These are phyloP conservation scores for Mycena haematopus DNA, from an alignment of 768 basidiomycete species.

Conservation along the genomic window DNA sequence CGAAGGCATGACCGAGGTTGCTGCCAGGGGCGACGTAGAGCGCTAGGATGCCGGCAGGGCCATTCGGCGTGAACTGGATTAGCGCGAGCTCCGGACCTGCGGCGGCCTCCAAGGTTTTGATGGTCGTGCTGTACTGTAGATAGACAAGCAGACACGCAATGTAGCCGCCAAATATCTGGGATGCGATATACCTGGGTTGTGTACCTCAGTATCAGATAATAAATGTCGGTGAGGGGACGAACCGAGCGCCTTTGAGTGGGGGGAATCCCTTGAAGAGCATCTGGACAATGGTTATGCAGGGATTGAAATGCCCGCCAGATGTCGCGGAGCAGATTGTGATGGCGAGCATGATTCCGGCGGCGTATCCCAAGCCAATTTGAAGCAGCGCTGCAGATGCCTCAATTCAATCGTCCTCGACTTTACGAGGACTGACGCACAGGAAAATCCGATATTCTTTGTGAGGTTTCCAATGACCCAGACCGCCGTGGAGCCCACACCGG, in stretches of 20 bases:
- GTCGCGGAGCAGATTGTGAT: constrained; percentile 56
- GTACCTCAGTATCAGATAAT: background rate
- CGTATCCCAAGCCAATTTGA: constrained; percentile 65
- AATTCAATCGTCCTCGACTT: constrained; percentile 4
- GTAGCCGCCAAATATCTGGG: constrained; percentile 71
- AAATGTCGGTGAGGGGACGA: constrained; percentile 18
- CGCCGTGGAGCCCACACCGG: constrained; percentile 63
- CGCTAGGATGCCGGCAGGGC: constrained; percentile 60
- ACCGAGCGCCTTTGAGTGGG: constrained; percentile 56
- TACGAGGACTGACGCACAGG: constrained; percentile 48
- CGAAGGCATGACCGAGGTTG: constrained; percentile 51
- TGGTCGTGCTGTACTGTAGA: constrained; percentile 59
- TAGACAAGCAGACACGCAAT: constrained; percentile 67
- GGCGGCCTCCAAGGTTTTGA: constrained; percentile 44
- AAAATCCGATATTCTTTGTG: constrained; percentile 46
- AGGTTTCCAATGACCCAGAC: constrained; percentile 56
- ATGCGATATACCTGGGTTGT: constrained; percentile 60
- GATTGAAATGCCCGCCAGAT: constrained; percentile 72
- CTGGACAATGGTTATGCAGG: constrained; percentile 61
- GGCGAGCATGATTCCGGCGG: constrained; percentile 65
- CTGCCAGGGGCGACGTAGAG: constrained; percentile 53
- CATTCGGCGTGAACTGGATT: constrained; percentile 45
- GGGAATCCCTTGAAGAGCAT: constrained; percentile 64
- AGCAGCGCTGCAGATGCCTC: constrained; percentile 48
- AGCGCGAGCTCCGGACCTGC: constrained; percentile 36